These are phyloP conservation scores for Melocanna baccifera DNA, from an alignment of 176 grass and related monocot species.

Conservation along the genomic window DNA sequence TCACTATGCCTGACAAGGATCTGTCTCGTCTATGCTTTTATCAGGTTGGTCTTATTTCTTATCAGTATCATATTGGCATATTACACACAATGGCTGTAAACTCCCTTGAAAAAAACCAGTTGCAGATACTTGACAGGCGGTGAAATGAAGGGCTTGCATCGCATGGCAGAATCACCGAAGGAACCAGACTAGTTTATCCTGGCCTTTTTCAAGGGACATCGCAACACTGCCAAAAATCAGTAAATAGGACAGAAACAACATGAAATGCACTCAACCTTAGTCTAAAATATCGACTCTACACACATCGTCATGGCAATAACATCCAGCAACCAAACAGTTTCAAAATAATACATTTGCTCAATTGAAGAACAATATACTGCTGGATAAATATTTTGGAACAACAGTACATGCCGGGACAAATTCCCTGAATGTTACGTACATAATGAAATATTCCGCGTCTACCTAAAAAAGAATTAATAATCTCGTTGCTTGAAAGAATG, in stretches of 20 bases:
- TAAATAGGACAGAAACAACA: neutral
- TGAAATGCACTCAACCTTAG: neutral
- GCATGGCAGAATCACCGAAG: neutral
- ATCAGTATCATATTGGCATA: neutral
- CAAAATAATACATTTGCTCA: neutral
- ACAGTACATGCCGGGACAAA: neutral
- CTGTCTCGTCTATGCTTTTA: neutral
- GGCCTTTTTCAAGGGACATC: neutral
- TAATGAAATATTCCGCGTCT: slow-evolving; percentile 20
- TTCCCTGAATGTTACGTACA: slow-evolving; percentile 34
- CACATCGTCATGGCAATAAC: neutral
- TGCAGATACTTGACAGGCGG: neutral
- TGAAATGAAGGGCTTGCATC: neutral
- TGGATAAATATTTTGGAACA: neutral
- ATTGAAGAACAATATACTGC: slow-evolving; percentile 24
- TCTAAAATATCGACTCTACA: neutral
- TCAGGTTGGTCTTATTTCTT: neutral
- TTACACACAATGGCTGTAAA: neutral
- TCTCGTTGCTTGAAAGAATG: slow-evolving; percentile 33
- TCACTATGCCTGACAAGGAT: neutral
- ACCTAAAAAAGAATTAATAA: slow-evolving; percentile 46
- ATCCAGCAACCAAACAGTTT: neutral
- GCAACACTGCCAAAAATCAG: neutral
- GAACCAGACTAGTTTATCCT: neutral
- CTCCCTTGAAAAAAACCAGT: neutral